phyloP scores from a whole-genome alignment of 495 filamentous ascomycete genomes.

The Pyronema omphalodes region DNA sequence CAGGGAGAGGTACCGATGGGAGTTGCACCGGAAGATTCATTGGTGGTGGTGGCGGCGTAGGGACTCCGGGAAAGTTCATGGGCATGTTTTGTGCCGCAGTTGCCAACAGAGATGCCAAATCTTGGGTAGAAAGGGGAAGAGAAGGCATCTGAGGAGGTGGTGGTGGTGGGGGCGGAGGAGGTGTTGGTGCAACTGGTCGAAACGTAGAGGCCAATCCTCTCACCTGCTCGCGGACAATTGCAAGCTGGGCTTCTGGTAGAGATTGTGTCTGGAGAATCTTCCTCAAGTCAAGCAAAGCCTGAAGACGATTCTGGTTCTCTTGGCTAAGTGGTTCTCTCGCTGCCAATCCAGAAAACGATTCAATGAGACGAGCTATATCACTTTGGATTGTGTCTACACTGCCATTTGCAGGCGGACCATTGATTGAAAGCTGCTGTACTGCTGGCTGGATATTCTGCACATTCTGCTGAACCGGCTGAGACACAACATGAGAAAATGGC shows the following conservation, averaged over 20 bases:
- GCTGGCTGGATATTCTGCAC: not conserved
- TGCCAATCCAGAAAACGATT: constrained; percentile 47
- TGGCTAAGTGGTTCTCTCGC: constrained; percentile 53
- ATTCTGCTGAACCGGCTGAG: constrained; percentile 11
- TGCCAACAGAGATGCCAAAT: constrained; percentile 21
- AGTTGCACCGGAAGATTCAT: constrained; percentile 25
- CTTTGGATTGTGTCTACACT: constrained; percentile 58
- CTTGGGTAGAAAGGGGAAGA: constrained; percentile 24
- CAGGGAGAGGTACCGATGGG: constrained; percentile 21
- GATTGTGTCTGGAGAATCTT: constrained; percentile 58
- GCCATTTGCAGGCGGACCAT: constrained; percentile 2
- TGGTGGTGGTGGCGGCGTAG: constrained; percentile 25
- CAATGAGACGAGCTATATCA: constrained; percentile 63
- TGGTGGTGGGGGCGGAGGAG: constrained; percentile 28
- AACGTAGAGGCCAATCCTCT: constrained; percentile 43
- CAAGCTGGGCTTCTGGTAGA: constrained; percentile 61
- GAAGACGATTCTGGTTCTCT: constrained; percentile 54
- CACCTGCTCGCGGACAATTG: constrained; percentile 61
- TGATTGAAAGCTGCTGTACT: constrained; percentile 11
- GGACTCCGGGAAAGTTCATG: constrained; percentile 25
- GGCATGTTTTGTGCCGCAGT: constrained; percentile 21
- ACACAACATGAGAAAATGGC: constrained; percentile 9
- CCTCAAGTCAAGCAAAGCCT: constrained; percentile 75
- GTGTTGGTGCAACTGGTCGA: constrained; percentile 29
- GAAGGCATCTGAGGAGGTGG: constrained; percentile 25